Base-by-base conservation (phyloP, 2,329 filamentous ascomycete species). In the Claviceps pusilla region DNA sequence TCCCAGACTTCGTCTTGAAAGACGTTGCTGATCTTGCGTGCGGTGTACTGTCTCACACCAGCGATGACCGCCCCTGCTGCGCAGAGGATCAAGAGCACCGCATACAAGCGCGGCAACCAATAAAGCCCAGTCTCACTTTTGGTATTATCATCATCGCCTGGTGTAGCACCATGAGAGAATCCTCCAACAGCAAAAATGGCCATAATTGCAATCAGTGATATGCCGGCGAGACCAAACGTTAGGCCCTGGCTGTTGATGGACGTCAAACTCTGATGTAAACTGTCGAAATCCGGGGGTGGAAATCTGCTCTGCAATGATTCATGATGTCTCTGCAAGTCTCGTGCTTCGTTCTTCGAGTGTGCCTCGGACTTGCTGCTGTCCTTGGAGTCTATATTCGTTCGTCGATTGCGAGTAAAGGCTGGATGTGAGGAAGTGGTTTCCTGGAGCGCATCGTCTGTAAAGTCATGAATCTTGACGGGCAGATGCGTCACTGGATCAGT, bases 401-500 rank as follows among this genome's bases (percentile, higher is more conserved):
- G 60, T 49, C 68, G 65, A n/a, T 68, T 61, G 1, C 65, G 60
- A 2, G 70, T 71, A 19, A 69, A 52, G 53, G 67, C n/a, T 56
- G 66, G 59, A 5, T 67, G 59, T 47, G 69, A 66, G 19, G 56
- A 52, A 10, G 64, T 62, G 19, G 67, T 58, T 7, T 66, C 60
- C 16, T 70, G 62, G 12, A 87, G 69, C 52, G 84, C 80, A 43
- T 79, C 76, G 33, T 76, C 73, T 0, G 83, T 86, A 60, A 82
- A 82, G 62, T 87, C 84, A 62, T 85, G 81, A 41, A 87, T 83
- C 41, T 69, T 72, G 50, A 87, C 75, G 1, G 83, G 83, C 3
- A 87, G 71, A 66, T 87, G 84, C 1, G 84, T 88, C 43, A 87
- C 76, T 0, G 84, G 84, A 61, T 88, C 84, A 1, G 83, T 87